Evolutionary conservation across 768 basidiomycete genomes (phyloP), one percentile per base, ranked within the genome.

Genomic region (Coprinopsis cinerea): DNA sequence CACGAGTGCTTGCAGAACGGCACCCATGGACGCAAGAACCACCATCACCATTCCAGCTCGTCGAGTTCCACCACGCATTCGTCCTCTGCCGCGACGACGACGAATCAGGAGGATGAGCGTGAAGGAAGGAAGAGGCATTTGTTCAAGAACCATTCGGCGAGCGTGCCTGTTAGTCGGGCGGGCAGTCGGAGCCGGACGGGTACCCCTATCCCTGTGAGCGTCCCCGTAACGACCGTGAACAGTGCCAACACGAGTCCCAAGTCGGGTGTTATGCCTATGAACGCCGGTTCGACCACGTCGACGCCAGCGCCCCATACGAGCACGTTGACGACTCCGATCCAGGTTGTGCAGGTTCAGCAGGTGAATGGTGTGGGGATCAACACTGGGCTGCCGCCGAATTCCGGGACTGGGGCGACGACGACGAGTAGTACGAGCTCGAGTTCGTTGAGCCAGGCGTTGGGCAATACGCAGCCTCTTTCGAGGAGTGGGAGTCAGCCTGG

Each of bases 1-100:
- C 87, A 73, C 52, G 72, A 72, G 56, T 72, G 72, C 57, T 49
- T 72, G 36, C 61, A 64, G 47, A 52, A 53, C 44, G 43, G 35
- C 2, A 36, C 53, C 10, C 54, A 61, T 55, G 52, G 27, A 24
- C 42, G 48, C 23, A 41, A 32, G 28, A 15, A 15, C 17, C 37
- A 37, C 22, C 53, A 48, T 24, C 37, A 32, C 26, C 10, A 10
- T 9, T 26, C 36, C 22, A 27, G 23, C 26, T 22, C n/a, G 11
- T 44, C 45, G 2, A 28, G 24, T 22, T 45, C 24, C 47, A 32
- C 25, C 27, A 2, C 10, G 17, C 24, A 17, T 26, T 7, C 48
- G 26, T 2, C n/a, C 17, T 18, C 27, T 24, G 3, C 27, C 11
- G 22, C 49, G 6, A 23, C 49, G 11, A 36, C 44, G 35, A 46